phyloP scores from a whole-genome alignment of 345 rosid species.

The Populus deltoides region DNA sequence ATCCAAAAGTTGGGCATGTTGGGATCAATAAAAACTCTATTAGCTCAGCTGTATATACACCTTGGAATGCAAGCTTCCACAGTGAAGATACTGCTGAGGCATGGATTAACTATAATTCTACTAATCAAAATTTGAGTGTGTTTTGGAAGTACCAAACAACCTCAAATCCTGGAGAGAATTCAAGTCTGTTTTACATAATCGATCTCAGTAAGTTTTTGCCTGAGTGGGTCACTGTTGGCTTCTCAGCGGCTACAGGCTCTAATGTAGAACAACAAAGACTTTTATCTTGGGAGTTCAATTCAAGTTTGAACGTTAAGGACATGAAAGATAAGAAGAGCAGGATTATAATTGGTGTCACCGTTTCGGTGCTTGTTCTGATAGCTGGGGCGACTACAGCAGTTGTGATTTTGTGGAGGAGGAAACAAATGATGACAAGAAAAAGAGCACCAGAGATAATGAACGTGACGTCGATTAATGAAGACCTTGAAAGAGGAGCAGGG shows the following conservation, averaged over 20 bases:
- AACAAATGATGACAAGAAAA: neutral
- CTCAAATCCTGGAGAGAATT: conserved; percentile 8
- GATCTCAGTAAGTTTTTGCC: conserved; percentile 31
- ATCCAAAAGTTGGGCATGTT: conserved; percentile 35
- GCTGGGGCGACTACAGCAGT: neutral
- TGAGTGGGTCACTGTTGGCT: conserved; percentile 35
- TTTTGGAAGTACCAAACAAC: conserved; percentile 27
- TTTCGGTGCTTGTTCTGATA: conserved; percentile 14
- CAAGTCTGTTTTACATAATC: conserved; percentile 27
- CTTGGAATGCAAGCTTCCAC: conserved; percentile 42
- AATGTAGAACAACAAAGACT: conserved; percentile 12
- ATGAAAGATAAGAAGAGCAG: neutral
- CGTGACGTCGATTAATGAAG: conserved; percentile 32
- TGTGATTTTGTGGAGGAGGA: conserved; percentile 8
- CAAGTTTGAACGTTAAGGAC: conserved; percentile 14
- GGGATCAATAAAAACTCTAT: conserved; percentile 45
- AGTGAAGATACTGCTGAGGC: conserved; percentile 31
- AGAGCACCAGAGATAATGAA: neutral
- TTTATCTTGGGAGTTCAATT: conserved; percentile 40
- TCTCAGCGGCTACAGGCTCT: conserved; percentile 36
- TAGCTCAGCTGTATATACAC: conserved; percentile 21
- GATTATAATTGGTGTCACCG: conserved; percentile 9
- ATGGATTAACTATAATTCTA: conserved; percentile 32
- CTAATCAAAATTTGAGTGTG: conserved; percentile 27
- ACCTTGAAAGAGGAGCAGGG: conserved; percentile 53